A percentile compares a stretch with the other conserved stretches of the same genome.
phyloP scores from a whole-genome alignment of 2,329 filamentous ascomycete genomes.

The Westerdykella ornata region DNA sequence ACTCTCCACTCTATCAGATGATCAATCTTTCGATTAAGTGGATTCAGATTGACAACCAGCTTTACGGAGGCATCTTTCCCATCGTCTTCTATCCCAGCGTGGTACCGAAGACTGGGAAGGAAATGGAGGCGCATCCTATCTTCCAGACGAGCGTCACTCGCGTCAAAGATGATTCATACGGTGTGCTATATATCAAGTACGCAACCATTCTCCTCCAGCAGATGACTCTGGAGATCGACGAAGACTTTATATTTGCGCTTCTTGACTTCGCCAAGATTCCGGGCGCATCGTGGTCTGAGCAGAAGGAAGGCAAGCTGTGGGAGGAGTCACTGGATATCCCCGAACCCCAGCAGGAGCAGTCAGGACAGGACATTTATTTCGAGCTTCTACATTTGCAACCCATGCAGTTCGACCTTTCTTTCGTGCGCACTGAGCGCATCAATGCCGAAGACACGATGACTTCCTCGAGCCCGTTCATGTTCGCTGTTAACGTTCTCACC shows the following conservation, averaged over 20 bases:
- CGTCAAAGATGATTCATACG: slow-evolving; percentile 97
- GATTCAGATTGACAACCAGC: slow-evolving; percentile 98
- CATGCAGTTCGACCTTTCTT: slow-evolving; percentile 95
- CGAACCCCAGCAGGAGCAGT: slow-evolving; percentile 76
- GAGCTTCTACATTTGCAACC: slow-evolving; percentile 94
- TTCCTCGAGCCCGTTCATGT: slow-evolving; percentile 89
- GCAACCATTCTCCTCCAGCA: slow-evolving; percentile 89
- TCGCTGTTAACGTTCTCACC: slow-evolving; percentile 95
- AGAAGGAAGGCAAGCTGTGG: slow-evolving; percentile 77
- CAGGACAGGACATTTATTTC: slow-evolving; percentile 94
- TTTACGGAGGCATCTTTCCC: slow-evolving; percentile 96
- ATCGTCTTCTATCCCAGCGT: slow-evolving; percentile 96
- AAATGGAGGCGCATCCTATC: slow-evolving; percentile 93
- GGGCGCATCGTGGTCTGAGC: slow-evolving; percentile 78
- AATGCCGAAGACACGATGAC: slow-evolving; percentile 93
- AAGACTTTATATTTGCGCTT: slow-evolving; percentile 95
- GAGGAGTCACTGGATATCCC: slow-evolving; percentile 88
- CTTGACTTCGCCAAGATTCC: slow-evolving; percentile 92
- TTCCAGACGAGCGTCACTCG: slow-evolving; percentile 85
- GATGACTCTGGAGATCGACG: slow-evolving; percentile 96
- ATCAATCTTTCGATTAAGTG: slow-evolving; percentile 88
- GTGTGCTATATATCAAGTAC: slow-evolving; percentile 97
- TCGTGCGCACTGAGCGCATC: slow-evolving; percentile 91
- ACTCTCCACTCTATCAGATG: slow-evolving; percentile 91
- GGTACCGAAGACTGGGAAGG: slow-evolving; percentile 91